These are phyloP conservation scores for Setaria viridis DNA, from an alignment of 202 grass and related monocot species.

Conservation along the genomic window DNA sequence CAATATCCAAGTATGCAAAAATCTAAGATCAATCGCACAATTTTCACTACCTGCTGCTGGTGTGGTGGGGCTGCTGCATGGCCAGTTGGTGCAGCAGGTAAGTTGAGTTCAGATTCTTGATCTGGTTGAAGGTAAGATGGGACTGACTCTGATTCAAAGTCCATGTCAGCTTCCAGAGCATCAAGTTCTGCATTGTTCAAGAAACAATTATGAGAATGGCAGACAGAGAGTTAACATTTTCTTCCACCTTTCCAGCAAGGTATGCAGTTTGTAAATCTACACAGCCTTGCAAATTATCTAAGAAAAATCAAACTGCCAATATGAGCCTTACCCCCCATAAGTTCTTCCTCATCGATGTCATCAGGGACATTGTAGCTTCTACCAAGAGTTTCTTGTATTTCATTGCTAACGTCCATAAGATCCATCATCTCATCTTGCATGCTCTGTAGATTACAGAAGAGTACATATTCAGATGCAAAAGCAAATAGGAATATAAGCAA, in stretches of 20 bases:
- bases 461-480: conserved; percentile 32
- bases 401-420: conserved; percentile 89
- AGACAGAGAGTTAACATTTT: not conserved
- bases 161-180: conserved; percentile 89
- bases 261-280: not conserved
- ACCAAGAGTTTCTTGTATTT: conserved; percentile 96
- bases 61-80: conserved; percentile 50
- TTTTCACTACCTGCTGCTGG: conserved; percentile 51
- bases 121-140: conserved; percentile 92
- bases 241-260: not conserved
- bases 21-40: conserved; percentile 5
- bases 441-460: conserved; percentile 57
- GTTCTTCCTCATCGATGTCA: conserved; percentile 95
- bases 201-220: conserved; percentile 38
- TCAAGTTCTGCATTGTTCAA: conserved; percentile 75
- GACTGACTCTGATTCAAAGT: conserved; percentile 70
- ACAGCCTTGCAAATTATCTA: not conserved
- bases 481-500: conserved; percentile 20
- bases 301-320: not conserved
- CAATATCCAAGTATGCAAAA: not conserved
- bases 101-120: conserved; percentile 66
- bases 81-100: conserved; percentile 74
- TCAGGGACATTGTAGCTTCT: conserved; percentile 91
- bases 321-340: conserved; percentile 76
- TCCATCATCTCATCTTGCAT: conserved; percentile 99